Evolutionary conservation across 495 filamentous ascomycete species (phyloP).

Genomic region (Neurospora africana): DNA sequence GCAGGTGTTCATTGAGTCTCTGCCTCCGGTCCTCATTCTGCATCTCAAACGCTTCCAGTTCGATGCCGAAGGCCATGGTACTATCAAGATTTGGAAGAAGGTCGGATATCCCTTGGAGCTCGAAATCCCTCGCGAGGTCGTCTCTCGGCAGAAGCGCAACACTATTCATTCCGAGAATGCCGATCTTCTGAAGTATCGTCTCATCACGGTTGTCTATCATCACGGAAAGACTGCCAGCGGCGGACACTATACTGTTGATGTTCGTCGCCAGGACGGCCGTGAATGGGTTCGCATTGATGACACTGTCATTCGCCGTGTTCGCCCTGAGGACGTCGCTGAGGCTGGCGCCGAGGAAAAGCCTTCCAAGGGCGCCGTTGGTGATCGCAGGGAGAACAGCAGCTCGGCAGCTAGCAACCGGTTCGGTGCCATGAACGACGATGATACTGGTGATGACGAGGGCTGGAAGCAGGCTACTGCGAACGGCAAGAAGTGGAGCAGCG

Average conservation of each 20-base stretch:
- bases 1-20: constrained; percentile 86
- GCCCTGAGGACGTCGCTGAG: constrained; percentile 84
- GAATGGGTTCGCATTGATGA: constrained; percentile 97
- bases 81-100: constrained; percentile 98
- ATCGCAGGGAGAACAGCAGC: constrained; percentile 29
- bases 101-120: constrained; percentile 89
- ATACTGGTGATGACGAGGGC: constrained; percentile 56
- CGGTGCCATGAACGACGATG: constrained; percentile 55
- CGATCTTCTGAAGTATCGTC: constrained; percentile 65
- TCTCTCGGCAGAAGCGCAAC: constrained; percentile 64
- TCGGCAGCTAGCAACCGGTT: constrained; percentile 47
- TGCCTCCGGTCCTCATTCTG: constrained; percentile 86
- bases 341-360: constrained; percentile 68
- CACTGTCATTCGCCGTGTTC: constrained; percentile 75
- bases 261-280: constrained; percentile 80
- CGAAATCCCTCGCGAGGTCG: constrained; percentile 88
- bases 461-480: constrained; percentile 81
- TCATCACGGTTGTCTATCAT: constrained; percentile 92
- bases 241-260: constrained; percentile 95
- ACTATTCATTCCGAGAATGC: constrained; percentile 46
- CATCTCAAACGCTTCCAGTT: constrained; percentile 98
- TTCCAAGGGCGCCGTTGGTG: constrained; percentile 44
- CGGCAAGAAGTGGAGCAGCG: constrained; percentile 54
- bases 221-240: constrained; percentile 92
- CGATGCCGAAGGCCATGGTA: constrained; percentile 70